These are phyloP conservation scores for Cladosporium sp. DNA, from an alignment of 2,329 filamentous ascomycete species.

Conservation along the genomic window DNA sequence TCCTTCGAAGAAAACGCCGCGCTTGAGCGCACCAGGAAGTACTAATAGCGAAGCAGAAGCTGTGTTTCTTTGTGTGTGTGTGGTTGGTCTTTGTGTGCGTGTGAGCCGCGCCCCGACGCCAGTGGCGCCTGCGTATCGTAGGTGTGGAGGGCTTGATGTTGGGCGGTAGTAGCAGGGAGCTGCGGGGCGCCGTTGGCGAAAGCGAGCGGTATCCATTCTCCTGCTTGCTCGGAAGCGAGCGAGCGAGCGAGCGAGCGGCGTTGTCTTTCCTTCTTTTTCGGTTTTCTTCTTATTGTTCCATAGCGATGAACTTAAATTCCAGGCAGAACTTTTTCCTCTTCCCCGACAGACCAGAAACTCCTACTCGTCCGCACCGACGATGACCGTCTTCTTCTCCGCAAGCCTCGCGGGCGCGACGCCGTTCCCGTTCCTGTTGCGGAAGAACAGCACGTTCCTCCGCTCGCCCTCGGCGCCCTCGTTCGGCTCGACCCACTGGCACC, in stretches of 20 bases:
- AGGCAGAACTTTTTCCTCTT: background rate
- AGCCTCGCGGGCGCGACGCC: slow-evolving; percentile 52
- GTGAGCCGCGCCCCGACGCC: background rate
- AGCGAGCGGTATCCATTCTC: background rate
- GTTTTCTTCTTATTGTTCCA: background rate
- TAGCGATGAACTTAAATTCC: background rate
- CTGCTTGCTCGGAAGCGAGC: background rate
- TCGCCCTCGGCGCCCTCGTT: slow-evolving; percentile 73
- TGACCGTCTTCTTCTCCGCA: background rate
- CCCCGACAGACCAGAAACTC: background rate
- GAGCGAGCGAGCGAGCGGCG: background rate
- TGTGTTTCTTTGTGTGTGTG: background rate
- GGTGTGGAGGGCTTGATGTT: background rate
- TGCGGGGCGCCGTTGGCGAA: background rate
- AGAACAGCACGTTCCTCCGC: slow-evolving; percentile 83
- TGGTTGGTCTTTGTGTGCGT: background rate
- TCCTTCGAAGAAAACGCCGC: slow-evolving; percentile 1
- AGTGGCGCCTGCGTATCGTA: too few species aligned
- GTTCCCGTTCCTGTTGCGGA: slow-evolving; percentile 86
- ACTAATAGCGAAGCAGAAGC: background rate
- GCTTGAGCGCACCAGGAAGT: slow-evolving; percentile 6
- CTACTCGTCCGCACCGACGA: background rate
- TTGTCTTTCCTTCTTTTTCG: background rate
- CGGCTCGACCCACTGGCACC: slow-evolving; percentile 97
- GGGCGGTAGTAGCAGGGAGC: background rate